Conservation (phyloP, 2,329 filamentous ascomycete species). For the Botrytis sinoallii region DNA sequence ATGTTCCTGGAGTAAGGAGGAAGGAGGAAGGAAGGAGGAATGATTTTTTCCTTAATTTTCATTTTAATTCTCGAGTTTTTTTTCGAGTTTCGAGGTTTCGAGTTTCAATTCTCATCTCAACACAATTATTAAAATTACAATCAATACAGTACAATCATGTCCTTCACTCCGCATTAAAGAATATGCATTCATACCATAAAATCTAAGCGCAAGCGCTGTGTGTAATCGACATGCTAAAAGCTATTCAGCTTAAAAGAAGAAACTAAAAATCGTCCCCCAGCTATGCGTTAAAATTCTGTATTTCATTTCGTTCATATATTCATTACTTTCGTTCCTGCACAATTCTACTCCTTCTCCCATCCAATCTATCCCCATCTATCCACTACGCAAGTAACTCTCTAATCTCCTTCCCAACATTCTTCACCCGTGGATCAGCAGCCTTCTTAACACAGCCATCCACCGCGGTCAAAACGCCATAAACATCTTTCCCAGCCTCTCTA, state of each 20-base stretch:
- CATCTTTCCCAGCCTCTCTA: constrained; percentile 54
- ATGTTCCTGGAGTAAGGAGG: neutral
- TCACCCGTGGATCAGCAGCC: constrained; percentile 58
- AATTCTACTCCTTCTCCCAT: too few species aligned
- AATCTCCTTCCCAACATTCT: constrained; percentile 59
- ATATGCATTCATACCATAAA: neutral
- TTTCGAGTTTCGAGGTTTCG: too few species aligned
- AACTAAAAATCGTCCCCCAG: neutral
- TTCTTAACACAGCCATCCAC: constrained; percentile 48
- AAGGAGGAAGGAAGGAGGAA: neutral
- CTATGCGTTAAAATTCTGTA: neutral
- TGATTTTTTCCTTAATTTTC: neutral
- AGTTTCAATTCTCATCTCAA: neutral
- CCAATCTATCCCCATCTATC: neutral
- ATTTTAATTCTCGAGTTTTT: neutral
- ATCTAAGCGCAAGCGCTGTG: neutral
- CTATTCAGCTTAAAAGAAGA: neutral
- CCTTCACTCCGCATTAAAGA: neutral
- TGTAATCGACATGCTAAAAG: neutral
- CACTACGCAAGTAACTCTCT: constrained; percentile 25
- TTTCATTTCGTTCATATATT: neutral
- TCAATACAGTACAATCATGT: neutral
- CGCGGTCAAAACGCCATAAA: constrained; percentile 50
- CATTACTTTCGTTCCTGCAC: neutral
- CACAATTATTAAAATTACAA: neutral